Percentiles rank a stretch among this genome's conserved stretches.
phyloP scores from a whole-genome alignment of 805 yeast species.

The Lipomyces yamanashiensis region DNA sequence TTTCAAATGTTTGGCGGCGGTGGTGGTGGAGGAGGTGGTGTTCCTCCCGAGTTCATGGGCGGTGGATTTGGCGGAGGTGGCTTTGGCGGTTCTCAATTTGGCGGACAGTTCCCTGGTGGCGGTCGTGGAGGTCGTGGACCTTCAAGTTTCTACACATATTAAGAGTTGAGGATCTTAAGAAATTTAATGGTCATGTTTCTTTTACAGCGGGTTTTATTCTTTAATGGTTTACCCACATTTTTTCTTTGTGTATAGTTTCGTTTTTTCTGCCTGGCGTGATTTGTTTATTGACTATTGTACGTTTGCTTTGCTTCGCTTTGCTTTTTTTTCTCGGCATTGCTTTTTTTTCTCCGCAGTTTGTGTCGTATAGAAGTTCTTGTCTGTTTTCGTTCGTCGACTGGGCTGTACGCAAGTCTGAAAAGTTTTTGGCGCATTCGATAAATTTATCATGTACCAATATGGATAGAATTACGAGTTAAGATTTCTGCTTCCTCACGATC shows the following conservation, averaged over 20 bases:
- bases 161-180: not conserved
- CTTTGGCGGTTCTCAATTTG: constrained; percentile 27
- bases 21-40: constrained; percentile 37
- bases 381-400: not conserved
- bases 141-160: constrained; percentile 33
- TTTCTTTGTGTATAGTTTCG: not conserved
- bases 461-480: too few species aligned
- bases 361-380: not conserved
- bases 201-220: not conserved
- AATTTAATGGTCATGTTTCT: not conserved
- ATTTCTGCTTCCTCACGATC: too few species aligned
- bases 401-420: not conserved
- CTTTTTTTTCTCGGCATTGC: not conserved
- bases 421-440: too few species aligned
- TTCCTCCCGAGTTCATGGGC: constrained; percentile 26
- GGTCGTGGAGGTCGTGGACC: constrained; percentile 29
- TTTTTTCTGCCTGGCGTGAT: constrained; percentile 8
- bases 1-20: constrained; percentile 50
- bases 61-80: constrained; percentile 35
- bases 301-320: not conserved
- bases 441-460: too few species aligned
- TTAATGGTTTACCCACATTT: not conserved
- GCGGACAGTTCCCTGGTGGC: constrained; percentile 36
- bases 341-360: not conserved
- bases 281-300: not conserved